A percentile compares a stretch with the other conserved stretches of the same genome.
phyloP scores from a whole-genome alignment of 495 filamentous ascomycete species.

The Talaromyces trachyspermus region DNA sequence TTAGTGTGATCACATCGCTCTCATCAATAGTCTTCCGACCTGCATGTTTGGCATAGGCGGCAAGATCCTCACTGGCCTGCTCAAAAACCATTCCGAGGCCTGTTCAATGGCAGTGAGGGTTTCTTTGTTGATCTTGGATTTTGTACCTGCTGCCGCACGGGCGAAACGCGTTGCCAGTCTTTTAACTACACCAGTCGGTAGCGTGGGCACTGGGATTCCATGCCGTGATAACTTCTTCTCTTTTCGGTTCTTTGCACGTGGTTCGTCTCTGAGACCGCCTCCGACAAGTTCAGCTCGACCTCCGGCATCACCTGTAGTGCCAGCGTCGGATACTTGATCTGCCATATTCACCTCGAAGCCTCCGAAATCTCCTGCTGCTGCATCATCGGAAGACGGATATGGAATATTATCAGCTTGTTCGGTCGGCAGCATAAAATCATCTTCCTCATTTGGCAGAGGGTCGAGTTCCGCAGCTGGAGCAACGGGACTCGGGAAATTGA shows the following conservation, averaged over 20 bases:
- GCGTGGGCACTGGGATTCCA: conserved; percentile 66
- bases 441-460: conserved; percentile 27
- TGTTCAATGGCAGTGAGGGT: conserved; percentile 66
- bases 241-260: conserved; percentile 22
- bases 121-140: conserved; percentile 61
- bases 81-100: conserved; percentile 87
- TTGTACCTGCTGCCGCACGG: conserved; percentile 50
- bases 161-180: conserved; percentile 67
- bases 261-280: conserved; percentile 36
- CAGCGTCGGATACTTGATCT: conserved; percentile 26
- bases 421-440: conserved; percentile 30
- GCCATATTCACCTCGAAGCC: conserved; percentile 23
- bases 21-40: conserved; percentile 81
- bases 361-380: conserved; percentile 22
- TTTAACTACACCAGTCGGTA: conserved; percentile 64
- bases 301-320: conserved; percentile 29
- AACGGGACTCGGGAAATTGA: conserved; percentile 36
- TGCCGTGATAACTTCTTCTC: conserved; percentile 58
- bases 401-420: conserved; percentile 20
- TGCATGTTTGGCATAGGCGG: conserved; percentile 72
- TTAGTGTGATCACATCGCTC: conserved; percentile 68
- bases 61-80: conserved; percentile 71
- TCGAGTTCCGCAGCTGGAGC: conserved; percentile 19
- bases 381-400: conserved; percentile 16
- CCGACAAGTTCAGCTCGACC: conserved; percentile 35